These are phyloP conservation scores for Sungouiella thailandica DNA, from an alignment of 805 yeast species.

Conservation along the genomic window DNA sequence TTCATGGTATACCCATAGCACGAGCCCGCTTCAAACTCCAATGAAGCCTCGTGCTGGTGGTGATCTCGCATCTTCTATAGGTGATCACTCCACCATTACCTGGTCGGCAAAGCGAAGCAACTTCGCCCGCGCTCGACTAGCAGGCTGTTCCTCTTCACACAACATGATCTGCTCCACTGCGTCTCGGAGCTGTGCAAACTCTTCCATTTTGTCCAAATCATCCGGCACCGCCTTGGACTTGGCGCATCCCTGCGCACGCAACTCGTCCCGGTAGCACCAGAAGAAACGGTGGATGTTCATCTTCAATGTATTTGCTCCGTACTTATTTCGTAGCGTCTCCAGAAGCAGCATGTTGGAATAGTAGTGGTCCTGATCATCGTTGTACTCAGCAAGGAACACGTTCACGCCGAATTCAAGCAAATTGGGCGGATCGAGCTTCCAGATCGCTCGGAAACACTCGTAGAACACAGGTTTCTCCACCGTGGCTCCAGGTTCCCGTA, in stretches of 20 bases:
- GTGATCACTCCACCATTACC: background rate
- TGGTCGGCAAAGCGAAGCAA: conserved; percentile 3
- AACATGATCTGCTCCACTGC: background rate
- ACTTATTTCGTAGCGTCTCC: conserved; percentile 3
- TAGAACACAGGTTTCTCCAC: conserved; percentile 7
- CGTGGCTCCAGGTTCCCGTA: background rate
- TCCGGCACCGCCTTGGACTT: background rate
- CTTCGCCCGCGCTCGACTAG: conserved; percentile 1
- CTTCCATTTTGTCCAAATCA: conserved; percentile 1
- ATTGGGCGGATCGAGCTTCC: conserved; percentile 9
- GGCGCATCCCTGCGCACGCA: background rate
- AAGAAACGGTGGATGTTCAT: conserved; percentile 11
- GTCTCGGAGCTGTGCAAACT: background rate
- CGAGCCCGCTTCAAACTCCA: too few species aligned
- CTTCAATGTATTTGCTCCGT: conserved; percentile 9
- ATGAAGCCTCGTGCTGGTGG: too few species aligned
- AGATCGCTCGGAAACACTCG: conserved; percentile 5
- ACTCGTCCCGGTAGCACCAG: conserved; percentile 6
- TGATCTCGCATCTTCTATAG: too few species aligned
- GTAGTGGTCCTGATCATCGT: conserved; percentile 4
- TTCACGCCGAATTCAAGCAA: conserved; percentile 6
- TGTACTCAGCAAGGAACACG: conserved; percentile 5
- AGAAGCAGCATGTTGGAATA: conserved; percentile 3
- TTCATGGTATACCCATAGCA: too few species aligned
- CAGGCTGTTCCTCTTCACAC: background rate